Percentiles rank a stretch among this genome's conserved stretches.
These are phyloP conservation scores for Stereum hirsutum DNA, from an alignment of 1,284 basidiomycete genomes.

Conservation along the genomic window DNA sequence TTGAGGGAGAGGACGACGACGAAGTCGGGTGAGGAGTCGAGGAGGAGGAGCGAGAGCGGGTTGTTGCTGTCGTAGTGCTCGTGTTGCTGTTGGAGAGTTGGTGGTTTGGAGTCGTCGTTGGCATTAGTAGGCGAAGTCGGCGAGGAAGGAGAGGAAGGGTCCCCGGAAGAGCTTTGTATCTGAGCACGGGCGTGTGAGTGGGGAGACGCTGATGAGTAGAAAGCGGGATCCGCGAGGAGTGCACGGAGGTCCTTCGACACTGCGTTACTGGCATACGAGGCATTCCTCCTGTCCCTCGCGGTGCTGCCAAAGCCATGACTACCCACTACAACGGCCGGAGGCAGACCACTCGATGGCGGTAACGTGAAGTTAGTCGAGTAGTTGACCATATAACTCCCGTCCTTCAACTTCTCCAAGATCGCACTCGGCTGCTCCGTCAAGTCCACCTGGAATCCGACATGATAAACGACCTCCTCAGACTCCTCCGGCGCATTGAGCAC, in stretches of 20 bases:
- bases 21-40: slow-evolving; percentile 70
- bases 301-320: slow-evolving; percentile 5
- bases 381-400: slow-evolving; percentile 66
- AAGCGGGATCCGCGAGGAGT: slow-evolving; percentile 28
- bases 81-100: no score
- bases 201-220: slow-evolving; percentile 28
- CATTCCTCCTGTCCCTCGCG: slow-evolving; percentile 26
- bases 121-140: slow-evolving; percentile 19
- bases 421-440: slow-evolving; percentile 80
- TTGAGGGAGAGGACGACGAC: slow-evolving; percentile 89
- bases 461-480: slow-evolving; percentile 63
- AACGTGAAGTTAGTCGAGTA: slow-evolving; percentile 22
- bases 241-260: slow-evolving; percentile 32
- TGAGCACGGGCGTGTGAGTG: no score
- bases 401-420: slow-evolving; percentile 68
- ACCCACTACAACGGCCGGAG: no score
- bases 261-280: slow-evolving; percentile 21
- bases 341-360: slow-evolving; percentile 11
- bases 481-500: slow-evolving; percentile 37
- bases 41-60: slow-evolving; percentile 54
- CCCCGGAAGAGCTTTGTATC: no score
- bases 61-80: slow-evolving; percentile 30
- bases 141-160: no score
- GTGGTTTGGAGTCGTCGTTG: slow-evolving; percentile 14
- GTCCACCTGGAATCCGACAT: slow-evolving; percentile 92